Conservation (phyloP, 768 basidiomycete species). For the Boletus coccyginus region DNA sequence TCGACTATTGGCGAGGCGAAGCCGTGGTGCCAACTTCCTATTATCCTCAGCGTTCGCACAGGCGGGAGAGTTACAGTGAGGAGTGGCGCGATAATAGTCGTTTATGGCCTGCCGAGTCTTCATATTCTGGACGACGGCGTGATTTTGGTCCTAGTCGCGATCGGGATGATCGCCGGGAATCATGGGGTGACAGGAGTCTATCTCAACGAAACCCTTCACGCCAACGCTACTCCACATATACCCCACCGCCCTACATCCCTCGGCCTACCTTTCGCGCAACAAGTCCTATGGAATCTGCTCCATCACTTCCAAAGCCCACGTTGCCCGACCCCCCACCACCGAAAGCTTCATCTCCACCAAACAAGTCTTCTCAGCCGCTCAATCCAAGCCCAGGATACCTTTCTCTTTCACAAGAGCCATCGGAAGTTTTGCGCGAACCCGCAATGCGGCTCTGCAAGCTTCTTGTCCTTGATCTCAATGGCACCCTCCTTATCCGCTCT, state of each 20-base stretch:
- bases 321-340: background rate
- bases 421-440: conserved; percentile 26
- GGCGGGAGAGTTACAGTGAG: conserved; percentile 4
- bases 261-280: conserved; percentile 9
- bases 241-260: conserved; percentile 4
- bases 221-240: conserved; percentile 10
- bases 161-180: conserved; percentile 1
- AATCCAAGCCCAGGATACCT: conserved; percentile 39
- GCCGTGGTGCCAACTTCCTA: background rate
- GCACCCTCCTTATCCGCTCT: conserved; percentile 65
- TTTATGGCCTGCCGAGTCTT: conserved; percentile 6
- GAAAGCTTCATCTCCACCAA: conserved; percentile 1
- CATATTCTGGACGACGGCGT: conserved; percentile 7
- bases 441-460: conserved; percentile 53
- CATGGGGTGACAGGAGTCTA: conserved; percentile 4
- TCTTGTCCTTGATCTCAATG: conserved; percentile 65
- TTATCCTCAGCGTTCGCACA: conserved; percentile 6
- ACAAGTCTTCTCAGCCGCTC: background rate
- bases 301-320: background rate
- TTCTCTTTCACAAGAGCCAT: conserved; percentile 28
- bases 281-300: conserved; percentile 2
- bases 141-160: conserved; percentile 4
- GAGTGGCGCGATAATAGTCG: conserved; percentile 12
- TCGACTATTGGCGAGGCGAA: conserved; percentile 28
- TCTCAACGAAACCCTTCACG: conserved; percentile 1